Evolutionary conservation across 176 grass and related monocot species (phyloP).

Genomic region (Ananas comosus): DNA sequence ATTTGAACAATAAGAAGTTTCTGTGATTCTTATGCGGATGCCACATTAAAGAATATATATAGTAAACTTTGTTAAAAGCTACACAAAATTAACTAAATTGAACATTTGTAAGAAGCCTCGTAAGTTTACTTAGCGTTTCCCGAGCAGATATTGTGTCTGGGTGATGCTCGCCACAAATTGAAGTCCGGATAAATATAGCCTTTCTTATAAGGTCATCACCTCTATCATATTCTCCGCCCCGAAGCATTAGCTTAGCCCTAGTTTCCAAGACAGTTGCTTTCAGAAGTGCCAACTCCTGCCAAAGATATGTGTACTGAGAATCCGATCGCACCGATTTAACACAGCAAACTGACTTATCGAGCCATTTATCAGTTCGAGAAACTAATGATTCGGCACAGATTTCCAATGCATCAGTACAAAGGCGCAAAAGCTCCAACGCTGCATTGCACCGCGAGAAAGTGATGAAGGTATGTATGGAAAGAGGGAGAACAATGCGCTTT

Average conservation of each 20-base stretch:
- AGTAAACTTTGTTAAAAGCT: conserved; percentile 45
- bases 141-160: conserved; percentile 82
- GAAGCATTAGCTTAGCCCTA: conserved; percentile 82
- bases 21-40: conserved; percentile 25
- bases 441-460: conserved; percentile 73
- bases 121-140: conserved; percentile 93
- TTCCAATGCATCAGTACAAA: conserved; percentile 72
- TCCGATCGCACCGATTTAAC: conserved; percentile 40
- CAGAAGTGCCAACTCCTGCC: conserved; percentile 87
- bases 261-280: conserved; percentile 90
- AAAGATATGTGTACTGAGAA: conserved; percentile 54
- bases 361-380: conserved; percentile 68
- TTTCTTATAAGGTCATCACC: conserved; percentile 92
- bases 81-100: conserved; percentile 60
- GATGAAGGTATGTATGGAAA: conserved; percentile 85
- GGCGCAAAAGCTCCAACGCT: conserved; percentile 56
- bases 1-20: conserved; percentile 37
- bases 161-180: conserved; percentile 86
- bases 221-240: conserved; percentile 72
- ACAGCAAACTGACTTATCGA: conserved; percentile 49
- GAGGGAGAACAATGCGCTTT: conserved; percentile 70
- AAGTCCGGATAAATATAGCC: conserved; percentile 87
- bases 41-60: conserved; percentile 49
- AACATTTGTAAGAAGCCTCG: conserved; percentile 92
- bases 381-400: conserved; percentile 68